Conservation (phyloP, 192 early-diverging fungal genomes). For the Coemansia sp. region DNA sequence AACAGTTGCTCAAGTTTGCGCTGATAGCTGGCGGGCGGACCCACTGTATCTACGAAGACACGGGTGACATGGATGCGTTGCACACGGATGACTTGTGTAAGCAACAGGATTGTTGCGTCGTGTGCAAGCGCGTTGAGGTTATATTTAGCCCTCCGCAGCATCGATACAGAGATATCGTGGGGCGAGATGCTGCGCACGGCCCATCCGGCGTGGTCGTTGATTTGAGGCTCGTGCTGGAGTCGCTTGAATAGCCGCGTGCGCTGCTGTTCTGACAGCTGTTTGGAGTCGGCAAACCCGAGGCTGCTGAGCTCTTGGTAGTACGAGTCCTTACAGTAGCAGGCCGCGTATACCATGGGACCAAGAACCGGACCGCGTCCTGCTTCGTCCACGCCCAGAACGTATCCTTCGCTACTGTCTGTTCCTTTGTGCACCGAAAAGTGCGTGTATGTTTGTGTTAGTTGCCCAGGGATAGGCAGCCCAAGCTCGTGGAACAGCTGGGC, state of each 20-base stretch:
- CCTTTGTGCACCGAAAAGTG: conserved; percentile 23
- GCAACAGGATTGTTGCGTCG: conserved; percentile 87
- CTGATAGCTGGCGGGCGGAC: conserved; percentile 85
- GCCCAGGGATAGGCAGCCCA: conserved; percentile 26
- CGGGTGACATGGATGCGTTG: conserved; percentile 66
- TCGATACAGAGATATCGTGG: conserved; percentile 87
- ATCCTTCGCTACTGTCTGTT: conserved; percentile 15
- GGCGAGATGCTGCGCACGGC: conserved; percentile 81
- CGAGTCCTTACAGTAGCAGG: conserved; percentile 74
- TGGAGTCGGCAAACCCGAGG: conserved; percentile 94
- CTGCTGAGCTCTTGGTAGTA: conserved; percentile 64
- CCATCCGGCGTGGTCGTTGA: conserved; percentile 67
- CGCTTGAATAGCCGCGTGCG: conserved; percentile 70
- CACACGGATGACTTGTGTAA: conserved; percentile 54
- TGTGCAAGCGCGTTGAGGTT: conserved; percentile 94
- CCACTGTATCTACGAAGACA: conserved; percentile 96
- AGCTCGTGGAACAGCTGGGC: conserved; percentile 11
- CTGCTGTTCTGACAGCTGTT: conserved; percentile 76
- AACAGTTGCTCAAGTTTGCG: conserved; percentile 73
- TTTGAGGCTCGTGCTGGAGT: conserved; percentile 32
- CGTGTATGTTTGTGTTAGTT: conserved; percentile 42
- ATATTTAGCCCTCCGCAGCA: conserved; percentile 83
- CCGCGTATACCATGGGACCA: conserved; percentile 96
- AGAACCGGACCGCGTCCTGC: conserved; percentile 96
- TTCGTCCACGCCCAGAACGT: conserved; percentile 92